Percentiles rank a stretch among this genome's conserved stretches.
phyloP scores from a whole-genome alignment of 352 stramenopile genomes.

The Ophiocytium majus region DNA sequence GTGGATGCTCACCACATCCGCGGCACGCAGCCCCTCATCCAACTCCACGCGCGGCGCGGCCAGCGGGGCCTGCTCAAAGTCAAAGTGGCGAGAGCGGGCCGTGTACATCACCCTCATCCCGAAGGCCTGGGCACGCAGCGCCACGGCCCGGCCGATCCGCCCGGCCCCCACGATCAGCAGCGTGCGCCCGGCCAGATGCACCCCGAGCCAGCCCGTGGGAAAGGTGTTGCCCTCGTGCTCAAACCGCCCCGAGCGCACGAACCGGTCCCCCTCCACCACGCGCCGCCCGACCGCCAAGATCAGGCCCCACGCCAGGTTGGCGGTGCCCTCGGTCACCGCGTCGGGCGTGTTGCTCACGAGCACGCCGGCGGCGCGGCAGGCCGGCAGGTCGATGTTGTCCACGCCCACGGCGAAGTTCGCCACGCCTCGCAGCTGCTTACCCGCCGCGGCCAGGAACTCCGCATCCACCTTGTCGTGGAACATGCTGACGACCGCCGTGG shows the following conservation, averaged over 20 bases:
- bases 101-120: no score
- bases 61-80: conserved; percentile 1
- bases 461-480: no score
- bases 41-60: conserved; percentile 53
- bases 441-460: no score
- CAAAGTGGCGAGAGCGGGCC: no score
- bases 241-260: conserved; percentile 51
- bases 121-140: no score
- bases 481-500: no score
- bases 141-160: conserved; percentile 69
- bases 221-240: no score
- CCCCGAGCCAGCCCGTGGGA: conserved; percentile 52
- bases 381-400: conserved; percentile 82
- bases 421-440: no score
- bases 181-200: conserved; percentile 65
- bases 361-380: conserved; percentile 74
- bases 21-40: conserved; percentile 70
- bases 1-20: conserved; percentile 84
- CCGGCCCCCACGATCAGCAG: conserved; percentile 76
- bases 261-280: conserved; percentile 39
- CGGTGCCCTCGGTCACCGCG: no score
- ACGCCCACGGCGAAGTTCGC: conserved; percentile 76
- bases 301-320: conserved; percentile 74
- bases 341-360: conserved; percentile 82
- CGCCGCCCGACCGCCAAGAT: conserved; percentile 55